Evolutionary conservation across 2,329 filamentous ascomycete genomes (phyloP), one percentile per base, ranked within the genome.

Genomic region (Bimuria novae-zelandiae): DNA sequence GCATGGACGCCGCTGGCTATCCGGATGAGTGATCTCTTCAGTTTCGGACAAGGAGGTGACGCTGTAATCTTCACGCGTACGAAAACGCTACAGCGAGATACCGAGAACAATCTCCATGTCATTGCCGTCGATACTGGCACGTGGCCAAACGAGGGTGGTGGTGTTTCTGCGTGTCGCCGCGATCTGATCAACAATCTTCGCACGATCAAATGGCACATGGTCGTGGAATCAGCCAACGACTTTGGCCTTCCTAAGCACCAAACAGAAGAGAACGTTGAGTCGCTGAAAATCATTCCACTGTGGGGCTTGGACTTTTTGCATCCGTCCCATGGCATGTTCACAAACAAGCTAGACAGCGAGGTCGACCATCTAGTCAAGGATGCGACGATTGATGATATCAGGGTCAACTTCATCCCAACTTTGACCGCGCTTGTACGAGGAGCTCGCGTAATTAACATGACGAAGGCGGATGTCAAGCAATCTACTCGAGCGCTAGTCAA

Each of bases 41-140:
- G 75, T 54, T 82, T 82, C 49, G 79, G 80, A 6, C 77, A 79
- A 49, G 80, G 80, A n/a, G 80, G 80, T 19, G 80, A 82, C 61
- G 75, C 80, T 3, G 76, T 80, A 35, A 76, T 80, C 47, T 79
- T 80, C 55, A 82, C 79, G 0, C 68, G 78, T 33, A 79, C 77
- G 0, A 77, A 78, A 54, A 71, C 78, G 17, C 71, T 78, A n/a
- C 70, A 74, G 48, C 79, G 78, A 11, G 75, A 76, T 39, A 75
- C 70, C 2, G 73, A 76, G 12, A 53, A 61, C 4, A 68, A 64
- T 17, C 65, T 77, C 2, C 74, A 76, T 52, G 73, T 77, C 23
- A 64, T 76, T 36, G 73, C 73, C 12, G 70, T 74, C 25, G 75
- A 76, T 42, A 76, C 73, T 11, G 74, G 74, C 8, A 76, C 74